Conservation (phyloP, 1,284 basidiomycete species). For the Pseudozyma thailandica region DNA sequence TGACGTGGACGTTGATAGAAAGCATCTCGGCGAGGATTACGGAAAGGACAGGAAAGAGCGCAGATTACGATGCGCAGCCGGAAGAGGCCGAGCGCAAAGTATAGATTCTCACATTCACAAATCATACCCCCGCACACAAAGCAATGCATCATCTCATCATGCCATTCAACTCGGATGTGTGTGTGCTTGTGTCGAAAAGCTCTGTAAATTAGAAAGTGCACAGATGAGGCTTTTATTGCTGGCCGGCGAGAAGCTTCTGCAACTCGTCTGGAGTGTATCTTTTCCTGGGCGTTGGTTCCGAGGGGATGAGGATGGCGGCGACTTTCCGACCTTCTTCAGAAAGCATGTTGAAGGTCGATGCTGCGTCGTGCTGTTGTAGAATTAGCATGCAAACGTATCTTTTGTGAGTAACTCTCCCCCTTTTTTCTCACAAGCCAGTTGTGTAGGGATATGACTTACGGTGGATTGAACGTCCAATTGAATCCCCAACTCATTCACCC, state of each 20-base stretch:
- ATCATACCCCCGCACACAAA: background rate
- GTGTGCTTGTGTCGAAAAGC: too few relatives aligned
- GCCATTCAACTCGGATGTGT: too few relatives aligned
- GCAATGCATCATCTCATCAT: background rate
- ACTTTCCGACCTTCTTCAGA: conserved; percentile 91
- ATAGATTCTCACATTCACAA: conserved; percentile 1
- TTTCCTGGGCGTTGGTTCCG: conserved; percentile 11
- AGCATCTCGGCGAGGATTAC: conserved; percentile 55
- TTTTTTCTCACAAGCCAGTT: background rate
- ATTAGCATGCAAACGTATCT: background rate
- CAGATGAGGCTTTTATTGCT: background rate
- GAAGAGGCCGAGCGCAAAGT: conserved; percentile 1
- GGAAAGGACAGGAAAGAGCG: conserved; percentile 37
- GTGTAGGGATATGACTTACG: conserved; percentile 71
- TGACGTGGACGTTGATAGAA: conserved; percentile 67
- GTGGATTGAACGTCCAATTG: conserved; percentile 95
- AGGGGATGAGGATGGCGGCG: conserved; percentile 84
- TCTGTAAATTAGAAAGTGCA: too few relatives aligned
- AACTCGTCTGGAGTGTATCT: conserved; percentile 27
- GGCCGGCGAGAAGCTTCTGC: conserved; percentile 18
- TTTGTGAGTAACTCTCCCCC: background rate
- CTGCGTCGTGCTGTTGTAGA: conserved; percentile 80
- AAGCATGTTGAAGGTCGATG: conserved; percentile 91
- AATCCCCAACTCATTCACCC: conserved; percentile 82
- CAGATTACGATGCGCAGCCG: conserved; percentile 26